Percentiles rank a stretch among this genome's conserved stretches.
phyloP scores from a whole-genome alignment of 192 early-diverging fungal species.

The Coemansia sp. region DNA sequence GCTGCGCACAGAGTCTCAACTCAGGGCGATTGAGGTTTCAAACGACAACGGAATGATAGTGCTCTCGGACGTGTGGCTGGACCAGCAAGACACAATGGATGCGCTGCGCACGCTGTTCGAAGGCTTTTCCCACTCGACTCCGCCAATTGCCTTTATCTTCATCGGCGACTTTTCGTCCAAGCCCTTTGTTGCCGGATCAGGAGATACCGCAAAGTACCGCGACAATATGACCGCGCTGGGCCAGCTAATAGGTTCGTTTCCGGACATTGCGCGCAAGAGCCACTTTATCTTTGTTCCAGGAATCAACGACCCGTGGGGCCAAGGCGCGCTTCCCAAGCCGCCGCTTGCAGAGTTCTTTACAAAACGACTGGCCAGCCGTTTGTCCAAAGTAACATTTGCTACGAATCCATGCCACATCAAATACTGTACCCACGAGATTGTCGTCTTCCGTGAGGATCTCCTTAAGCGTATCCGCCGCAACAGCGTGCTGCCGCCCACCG shows the following conservation, averaged over 20 bases:
- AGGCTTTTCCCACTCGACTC: conserved; percentile 63
- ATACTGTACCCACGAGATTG: conserved; percentile 89
- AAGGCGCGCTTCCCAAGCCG: conserved; percentile 69
- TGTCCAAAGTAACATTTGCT: conserved; percentile 65
- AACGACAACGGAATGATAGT: conserved; percentile 69
- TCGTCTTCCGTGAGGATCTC: conserved; percentile 86
- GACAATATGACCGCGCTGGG: conserved; percentile 44
- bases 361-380: conserved; percentile 56
- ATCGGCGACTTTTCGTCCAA: conserved; percentile 84
- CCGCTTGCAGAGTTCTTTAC: conserved; percentile 75
- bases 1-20: conserved; percentile 36
- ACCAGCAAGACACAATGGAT: conserved; percentile 74
- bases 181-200: conserved; percentile 65
- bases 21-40: conserved; percentile 60
- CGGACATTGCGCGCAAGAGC: conserved; percentile 34
- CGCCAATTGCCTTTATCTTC: conserved; percentile 84
- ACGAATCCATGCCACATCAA: conserved; percentile 89
- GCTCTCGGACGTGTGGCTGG: conserved; percentile 85
- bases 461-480: conserved; percentile 75
- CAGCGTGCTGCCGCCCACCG: conserved; percentile 63
- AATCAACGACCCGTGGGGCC: conserved; percentile 77
- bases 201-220: conserved; percentile 64
- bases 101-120: conserved; percentile 73
- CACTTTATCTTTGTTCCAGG: conserved; percentile 93
- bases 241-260: conserved; percentile 41